Evolutionary conservation across 208 protist genomes (phyloP).

Genomic region (Blastocrithidia nonstop): DNA sequence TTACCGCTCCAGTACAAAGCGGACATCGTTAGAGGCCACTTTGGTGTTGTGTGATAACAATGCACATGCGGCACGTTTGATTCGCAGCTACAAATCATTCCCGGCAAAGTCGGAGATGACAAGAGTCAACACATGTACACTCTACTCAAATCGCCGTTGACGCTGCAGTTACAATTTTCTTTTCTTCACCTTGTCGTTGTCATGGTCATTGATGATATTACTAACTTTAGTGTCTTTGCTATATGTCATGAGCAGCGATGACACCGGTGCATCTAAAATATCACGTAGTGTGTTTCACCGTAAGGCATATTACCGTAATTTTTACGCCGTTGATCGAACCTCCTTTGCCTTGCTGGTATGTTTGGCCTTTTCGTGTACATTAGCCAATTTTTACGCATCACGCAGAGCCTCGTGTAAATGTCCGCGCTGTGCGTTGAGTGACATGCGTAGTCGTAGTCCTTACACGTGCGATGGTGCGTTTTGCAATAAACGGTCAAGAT

Average conservation of each 20-base stretch:
- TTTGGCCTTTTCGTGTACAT: constrained; percentile 13
- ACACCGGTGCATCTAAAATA: constrained; percentile 12
- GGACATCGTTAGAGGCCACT: constrained; percentile 48
- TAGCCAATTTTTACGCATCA: constrained; percentile 22
- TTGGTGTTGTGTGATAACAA: constrained; percentile 32
- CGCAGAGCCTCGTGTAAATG: constrained; percentile 22
- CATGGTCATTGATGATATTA: neutral
- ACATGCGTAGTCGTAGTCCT: constrained; percentile 35
- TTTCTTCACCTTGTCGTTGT: constrained; percentile 4
- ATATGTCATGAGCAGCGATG: no score
- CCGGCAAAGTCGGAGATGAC: constrained; percentile 49
- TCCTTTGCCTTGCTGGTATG: constrained; percentile 9
- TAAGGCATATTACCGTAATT: constrained; percentile 19
- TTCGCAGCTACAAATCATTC: constrained; percentile 62
- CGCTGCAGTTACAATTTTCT: neutral
- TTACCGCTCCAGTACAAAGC: constrained; percentile 44
- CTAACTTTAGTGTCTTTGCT: no score
- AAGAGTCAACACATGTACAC: constrained; percentile 27
- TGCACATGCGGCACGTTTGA: constrained; percentile 70
- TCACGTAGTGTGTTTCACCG: constrained; percentile 22
- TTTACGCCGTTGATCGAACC: constrained; percentile 11
- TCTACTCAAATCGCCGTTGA: constrained; percentile 13
- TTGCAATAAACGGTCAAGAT: constrained; percentile 37
- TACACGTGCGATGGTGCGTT: constrained; percentile 21
- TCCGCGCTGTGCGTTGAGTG: constrained; percentile 31